These are phyloP conservation scores for Yamadazyma insecticola DNA, from an alignment of 805 yeast species.

Conservation along the genomic window DNA sequence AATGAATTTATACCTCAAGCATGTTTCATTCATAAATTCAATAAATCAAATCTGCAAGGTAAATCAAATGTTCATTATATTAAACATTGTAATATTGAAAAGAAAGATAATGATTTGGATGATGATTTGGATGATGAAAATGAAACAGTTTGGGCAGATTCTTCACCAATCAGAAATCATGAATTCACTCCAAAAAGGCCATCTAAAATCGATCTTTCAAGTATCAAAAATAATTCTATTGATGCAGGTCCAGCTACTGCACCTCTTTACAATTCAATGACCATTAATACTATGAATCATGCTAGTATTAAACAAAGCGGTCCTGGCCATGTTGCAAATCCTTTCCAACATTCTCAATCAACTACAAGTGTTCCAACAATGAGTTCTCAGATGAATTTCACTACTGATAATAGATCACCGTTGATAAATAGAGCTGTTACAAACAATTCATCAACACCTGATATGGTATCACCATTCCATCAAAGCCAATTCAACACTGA, in stretches of 20 bases:
- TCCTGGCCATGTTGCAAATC: neutral
- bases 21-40: constrained; percentile 23
- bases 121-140: constrained; percentile 24
- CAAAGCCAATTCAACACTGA: too few species aligned
- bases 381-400: too few species aligned
- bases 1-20: constrained; percentile 10
- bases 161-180: constrained; percentile 28
- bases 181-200: constrained; percentile 5
- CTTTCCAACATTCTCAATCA: constrained; percentile 6
- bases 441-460: constrained; percentile 7
- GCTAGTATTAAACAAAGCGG: too few species aligned
- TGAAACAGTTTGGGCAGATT: constrained; percentile 37
- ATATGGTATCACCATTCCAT: constrained; percentile 10
- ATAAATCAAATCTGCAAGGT: constrained; percentile 7
- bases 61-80: constrained; percentile 3
- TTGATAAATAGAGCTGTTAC: neutral
- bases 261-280: constrained; percentile 35
- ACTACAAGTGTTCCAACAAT: constrained; percentile 5
- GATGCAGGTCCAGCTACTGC: constrained; percentile 28
- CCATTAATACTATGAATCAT: too few species aligned
- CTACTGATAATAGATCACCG: neutral
- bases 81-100: constrained; percentile 1
- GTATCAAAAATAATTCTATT: constrained; percentile 7
- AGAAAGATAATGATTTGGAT: constrained; percentile 8
- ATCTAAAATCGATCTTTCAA: constrained; percentile 15